Evolutionary conservation across 345 rosid species (phyloP).

Genomic region (Lenwebbia sp.): DNA sequence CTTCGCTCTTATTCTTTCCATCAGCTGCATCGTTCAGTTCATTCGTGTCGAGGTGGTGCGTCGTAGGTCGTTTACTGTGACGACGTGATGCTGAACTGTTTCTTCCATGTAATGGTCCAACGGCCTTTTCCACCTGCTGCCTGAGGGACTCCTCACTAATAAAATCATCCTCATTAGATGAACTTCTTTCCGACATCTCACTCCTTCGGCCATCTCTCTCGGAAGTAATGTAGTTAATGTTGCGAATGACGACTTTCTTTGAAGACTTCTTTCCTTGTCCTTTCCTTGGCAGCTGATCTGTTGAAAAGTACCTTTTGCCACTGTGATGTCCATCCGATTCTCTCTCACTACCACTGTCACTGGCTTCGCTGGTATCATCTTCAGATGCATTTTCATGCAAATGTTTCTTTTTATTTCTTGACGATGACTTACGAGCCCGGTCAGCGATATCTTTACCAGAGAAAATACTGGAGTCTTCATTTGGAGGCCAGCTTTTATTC

Average conservation of each 20-base stretch:
- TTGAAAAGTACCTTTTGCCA: constrained; percentile 10
- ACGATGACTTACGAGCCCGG: constrained; percentile 31
- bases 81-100: not conserved
- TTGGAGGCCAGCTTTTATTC: constrained; percentile 69
- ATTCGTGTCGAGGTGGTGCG: not conserved
- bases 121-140: constrained; percentile 81
- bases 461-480: constrained; percentile 33
- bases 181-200: constrained; percentile 36
- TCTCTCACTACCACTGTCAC: constrained; percentile 35
- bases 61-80: not conserved
- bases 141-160: constrained; percentile 45
- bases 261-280: constrained; percentile 67
- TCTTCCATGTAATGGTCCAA: constrained; percentile 51
- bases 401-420: constrained; percentile 50
- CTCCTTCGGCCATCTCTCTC: constrained; percentile 54
- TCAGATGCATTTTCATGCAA: constrained; percentile 24
- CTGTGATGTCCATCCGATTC: constrained; percentile 27
- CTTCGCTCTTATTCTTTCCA: constrained; percentile 2
- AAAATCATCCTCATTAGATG: constrained; percentile 50
- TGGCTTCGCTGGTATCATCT: constrained; percentile 42
- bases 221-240: constrained; percentile 90
- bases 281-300: constrained; percentile 25
- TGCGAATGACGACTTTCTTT: constrained; percentile 84
- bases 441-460: constrained; percentile 38
- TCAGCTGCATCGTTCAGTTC: constrained; percentile 20